Conservation (phyloP, 2,329 filamentous ascomycete species). For the Macrophomina phaseolina region DNA sequence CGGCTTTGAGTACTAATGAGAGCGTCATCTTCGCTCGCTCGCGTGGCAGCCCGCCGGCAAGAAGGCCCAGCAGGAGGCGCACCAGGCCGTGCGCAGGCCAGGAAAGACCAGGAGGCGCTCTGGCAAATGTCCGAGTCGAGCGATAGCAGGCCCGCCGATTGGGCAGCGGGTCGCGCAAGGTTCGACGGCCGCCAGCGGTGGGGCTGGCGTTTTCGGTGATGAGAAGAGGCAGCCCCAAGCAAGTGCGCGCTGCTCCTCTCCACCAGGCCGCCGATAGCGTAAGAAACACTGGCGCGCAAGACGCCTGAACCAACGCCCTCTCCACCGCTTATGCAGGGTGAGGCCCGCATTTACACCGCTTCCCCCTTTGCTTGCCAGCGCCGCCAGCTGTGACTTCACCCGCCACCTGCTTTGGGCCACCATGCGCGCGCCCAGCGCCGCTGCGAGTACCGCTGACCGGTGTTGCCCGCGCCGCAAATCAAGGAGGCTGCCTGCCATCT, state of each 20-base stretch:
- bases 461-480: slow-evolving; percentile 12
- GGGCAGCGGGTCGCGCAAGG: slow-evolving; percentile 6
- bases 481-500: slow-evolving; percentile 13
- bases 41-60: slow-evolving; percentile 1
- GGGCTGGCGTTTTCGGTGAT: slow-evolving; percentile 14
- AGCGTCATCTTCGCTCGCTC: slow-evolving; percentile 23
- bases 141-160: slow-evolving; percentile 12
- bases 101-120: no score
- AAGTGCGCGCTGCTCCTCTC: slow-evolving; percentile 22
- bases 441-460: slow-evolving; percentile 2
- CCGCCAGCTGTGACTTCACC: slow-evolving; percentile 15
- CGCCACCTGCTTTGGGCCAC: slow-evolving; percentile 13
- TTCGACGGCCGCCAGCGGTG: slow-evolving; percentile 18
- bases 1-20: slow-evolving; percentile 23
- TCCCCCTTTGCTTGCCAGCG: slow-evolving; percentile 10
- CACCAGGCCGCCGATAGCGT: slow-evolving; percentile 9
- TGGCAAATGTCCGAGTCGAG: slow-evolving; percentile 20
- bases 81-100: slow-evolving; percentile 12
- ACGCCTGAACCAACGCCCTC: slow-evolving; percentile 17
- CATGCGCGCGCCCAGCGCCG: background rate
- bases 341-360: slow-evolving; percentile 18
- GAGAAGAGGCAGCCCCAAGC: slow-evolving; percentile 17
- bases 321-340: slow-evolving; percentile 24
- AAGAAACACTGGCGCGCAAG: slow-evolving; percentile 5
- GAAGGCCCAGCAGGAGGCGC: slow-evolving; percentile 9